These are phyloP conservation scores for Martiniozyma asiatica DNA, from an alignment of 1,139 yeast species.

Conservation along the genomic window DNA sequence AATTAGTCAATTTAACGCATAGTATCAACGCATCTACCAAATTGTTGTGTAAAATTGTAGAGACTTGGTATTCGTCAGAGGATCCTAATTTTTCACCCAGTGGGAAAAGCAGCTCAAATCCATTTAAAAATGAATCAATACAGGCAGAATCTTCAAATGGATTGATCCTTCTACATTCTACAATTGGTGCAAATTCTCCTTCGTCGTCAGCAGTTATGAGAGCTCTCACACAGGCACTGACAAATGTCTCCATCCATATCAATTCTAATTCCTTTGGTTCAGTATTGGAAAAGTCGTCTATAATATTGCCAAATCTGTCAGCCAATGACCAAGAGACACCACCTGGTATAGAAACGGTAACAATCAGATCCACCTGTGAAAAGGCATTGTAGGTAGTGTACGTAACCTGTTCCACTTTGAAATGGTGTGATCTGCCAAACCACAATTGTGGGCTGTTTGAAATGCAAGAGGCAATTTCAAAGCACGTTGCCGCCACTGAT, in stretches of 20 bases:
- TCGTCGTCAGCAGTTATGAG: slow-evolving; percentile 54
- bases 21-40: slow-evolving; percentile 42
- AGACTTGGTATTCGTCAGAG: slow-evolving; percentile 50
- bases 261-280: slow-evolving; percentile 41
- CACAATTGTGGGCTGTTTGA: slow-evolving; percentile 40
- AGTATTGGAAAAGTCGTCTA: slow-evolving; percentile 37
- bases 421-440: slow-evolving; percentile 44
- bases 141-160: slow-evolving; percentile 45
- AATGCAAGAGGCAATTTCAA: slow-evolving; percentile 39
- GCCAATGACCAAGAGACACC: slow-evolving; percentile 27
- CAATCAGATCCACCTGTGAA: slow-evolving; percentile 56
- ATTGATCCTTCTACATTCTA: slow-evolving; percentile 50
- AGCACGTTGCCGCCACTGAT: slow-evolving; percentile 45
- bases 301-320: slow-evolving; percentile 30
- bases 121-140: slow-evolving; percentile 34
- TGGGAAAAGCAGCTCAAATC: slow-evolving; percentile 38
- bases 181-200: slow-evolving; percentile 43
- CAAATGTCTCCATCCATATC: slow-evolving; percentile 65
- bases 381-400: slow-evolving; percentile 62
- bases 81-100: slow-evolving; percentile 50
- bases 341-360: slow-evolving; percentile 59
- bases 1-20: slow-evolving; percentile 36
- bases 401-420: slow-evolving; percentile 45
- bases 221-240: slow-evolving; percentile 42
- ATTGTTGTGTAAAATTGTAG: slow-evolving; percentile 38